Conservation (phyloP, 2,329 filamentous ascomycete genomes). For the Aspergillus costaricaensis region DNA sequence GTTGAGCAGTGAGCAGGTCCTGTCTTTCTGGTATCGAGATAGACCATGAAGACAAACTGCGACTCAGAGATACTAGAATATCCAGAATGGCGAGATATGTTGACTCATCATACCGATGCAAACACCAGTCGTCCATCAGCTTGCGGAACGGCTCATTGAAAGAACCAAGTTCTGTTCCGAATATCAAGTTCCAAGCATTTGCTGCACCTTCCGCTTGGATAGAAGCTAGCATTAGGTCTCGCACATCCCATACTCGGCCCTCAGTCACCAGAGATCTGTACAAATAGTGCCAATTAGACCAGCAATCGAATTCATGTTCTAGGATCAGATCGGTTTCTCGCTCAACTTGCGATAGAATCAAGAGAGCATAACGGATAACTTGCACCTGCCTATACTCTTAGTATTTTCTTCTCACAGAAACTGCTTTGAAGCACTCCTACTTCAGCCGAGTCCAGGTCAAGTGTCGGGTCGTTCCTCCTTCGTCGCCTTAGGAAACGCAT, state of each 20-base stretch:
- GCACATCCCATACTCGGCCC: slow-evolving; percentile 2
- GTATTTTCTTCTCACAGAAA: not conserved
- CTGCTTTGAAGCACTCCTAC: not conserved
- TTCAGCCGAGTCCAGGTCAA: not conserved
- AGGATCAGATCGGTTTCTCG: not conserved
- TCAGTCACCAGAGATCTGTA: not conserved
- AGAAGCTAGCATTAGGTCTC: not conserved
- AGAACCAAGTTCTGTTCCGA: not conserved
- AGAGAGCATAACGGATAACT: not conserved
- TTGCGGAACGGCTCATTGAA: not conserved
- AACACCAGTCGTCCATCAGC: slow-evolving; percentile 2
- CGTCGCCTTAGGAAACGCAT: not conserved
- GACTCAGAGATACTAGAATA: not conserved
- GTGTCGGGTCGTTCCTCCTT: not conserved
- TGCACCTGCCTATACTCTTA: not conserved
- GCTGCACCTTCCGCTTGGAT: not conserved
- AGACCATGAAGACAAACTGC: not conserved
- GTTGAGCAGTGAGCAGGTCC: not conserved
- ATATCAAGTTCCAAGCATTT: not conserved
- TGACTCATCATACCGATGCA: slow-evolving; percentile 5
- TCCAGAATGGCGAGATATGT: slow-evolving; percentile 5
- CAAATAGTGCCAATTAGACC: not conserved
- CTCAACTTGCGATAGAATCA: not conserved
- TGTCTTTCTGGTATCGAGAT: not conserved
- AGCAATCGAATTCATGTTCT: not conserved